A percentile compares a stretch with the other conserved stretches of the same genome.
Conservation (phyloP, 164 flowering plant genomes). For the Warburgia ugandensis region DNA sequence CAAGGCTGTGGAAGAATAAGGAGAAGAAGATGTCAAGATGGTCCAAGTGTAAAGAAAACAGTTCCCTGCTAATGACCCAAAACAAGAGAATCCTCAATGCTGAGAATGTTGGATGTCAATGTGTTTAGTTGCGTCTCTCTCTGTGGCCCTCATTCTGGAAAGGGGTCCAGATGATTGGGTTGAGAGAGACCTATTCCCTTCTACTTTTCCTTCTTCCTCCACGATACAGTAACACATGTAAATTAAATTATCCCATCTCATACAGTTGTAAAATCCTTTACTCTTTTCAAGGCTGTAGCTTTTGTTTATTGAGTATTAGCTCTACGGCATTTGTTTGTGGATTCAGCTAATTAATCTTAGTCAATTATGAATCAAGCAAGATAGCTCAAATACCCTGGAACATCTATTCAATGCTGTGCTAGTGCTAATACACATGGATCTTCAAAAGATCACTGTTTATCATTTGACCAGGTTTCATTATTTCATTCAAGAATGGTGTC, state of each 20-base stretch:
- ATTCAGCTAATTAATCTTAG: too few species aligned
- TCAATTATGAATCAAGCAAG: too few species aligned
- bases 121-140: slow-evolving; percentile 26
- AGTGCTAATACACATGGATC: too few species aligned
- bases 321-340: too few species aligned
- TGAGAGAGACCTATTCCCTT: neutral
- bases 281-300: neutral
- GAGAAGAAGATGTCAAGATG: slow-evolving; percentile 33
- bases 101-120: slow-evolving; percentile 40
- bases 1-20: slow-evolving; percentile 45
- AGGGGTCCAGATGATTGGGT: neutral
- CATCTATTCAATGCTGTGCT: too few species aligned
- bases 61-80: slow-evolving; percentile 37
- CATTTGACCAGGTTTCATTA: too few species aligned
- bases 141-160: neutral
- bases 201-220: neutral
- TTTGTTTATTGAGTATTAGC: too few species aligned
- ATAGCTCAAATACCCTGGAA: too few species aligned
- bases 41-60: slow-evolving; percentile 51
- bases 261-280: neutral
- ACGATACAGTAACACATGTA: neutral
- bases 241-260: neutral
- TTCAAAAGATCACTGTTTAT: too few species aligned
- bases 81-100: slow-evolving; percentile 30
- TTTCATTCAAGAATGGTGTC: too few species aligned